phyloP scores from a whole-genome alignment of 805 yeast genomes.

The Ogataea methanolica region DNA sequence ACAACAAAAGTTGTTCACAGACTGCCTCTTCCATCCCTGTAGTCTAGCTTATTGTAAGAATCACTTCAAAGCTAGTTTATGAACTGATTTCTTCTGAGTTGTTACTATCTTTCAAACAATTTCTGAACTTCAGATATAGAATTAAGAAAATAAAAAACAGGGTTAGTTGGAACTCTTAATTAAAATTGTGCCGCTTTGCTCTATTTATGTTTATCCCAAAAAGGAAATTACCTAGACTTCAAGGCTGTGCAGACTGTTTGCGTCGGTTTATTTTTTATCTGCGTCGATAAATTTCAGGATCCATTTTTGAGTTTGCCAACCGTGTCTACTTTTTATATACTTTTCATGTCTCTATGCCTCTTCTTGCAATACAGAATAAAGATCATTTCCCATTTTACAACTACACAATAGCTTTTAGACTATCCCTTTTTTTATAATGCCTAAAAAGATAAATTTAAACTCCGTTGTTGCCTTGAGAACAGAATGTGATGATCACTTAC shows the following conservation, averaged over 20 bases:
- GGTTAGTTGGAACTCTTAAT: background rate
- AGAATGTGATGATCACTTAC: conserved; percentile 46
- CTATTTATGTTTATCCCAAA: conserved; percentile 1
- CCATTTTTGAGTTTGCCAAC: background rate
- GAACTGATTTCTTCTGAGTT: too few relatives aligned
- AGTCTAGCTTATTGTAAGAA: background rate
- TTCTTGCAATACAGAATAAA: background rate
- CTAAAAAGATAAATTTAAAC: conserved; percentile 31
- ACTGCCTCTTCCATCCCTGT: background rate
- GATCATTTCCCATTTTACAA: background rate
- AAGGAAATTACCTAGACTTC: background rate
- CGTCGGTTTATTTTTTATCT: background rate
- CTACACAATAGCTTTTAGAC: background rate
- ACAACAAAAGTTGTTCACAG: background rate
- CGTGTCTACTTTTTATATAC: background rate
- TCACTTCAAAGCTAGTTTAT: background rate
- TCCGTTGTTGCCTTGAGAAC: conserved; percentile 44
- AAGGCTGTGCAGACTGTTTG: background rate
- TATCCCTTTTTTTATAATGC: conserved; percentile 9
- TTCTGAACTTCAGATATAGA: too few relatives aligned
- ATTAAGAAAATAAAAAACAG: background rate
- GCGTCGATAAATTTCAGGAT: background rate
- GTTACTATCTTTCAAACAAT: too few relatives aligned
- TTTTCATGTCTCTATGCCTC: background rate
- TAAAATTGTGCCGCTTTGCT: background rate